Evolutionary conservation across 1,284 basidiomycete species (phyloP).

Genomic region (Fomitopsis pinicola): DNA sequence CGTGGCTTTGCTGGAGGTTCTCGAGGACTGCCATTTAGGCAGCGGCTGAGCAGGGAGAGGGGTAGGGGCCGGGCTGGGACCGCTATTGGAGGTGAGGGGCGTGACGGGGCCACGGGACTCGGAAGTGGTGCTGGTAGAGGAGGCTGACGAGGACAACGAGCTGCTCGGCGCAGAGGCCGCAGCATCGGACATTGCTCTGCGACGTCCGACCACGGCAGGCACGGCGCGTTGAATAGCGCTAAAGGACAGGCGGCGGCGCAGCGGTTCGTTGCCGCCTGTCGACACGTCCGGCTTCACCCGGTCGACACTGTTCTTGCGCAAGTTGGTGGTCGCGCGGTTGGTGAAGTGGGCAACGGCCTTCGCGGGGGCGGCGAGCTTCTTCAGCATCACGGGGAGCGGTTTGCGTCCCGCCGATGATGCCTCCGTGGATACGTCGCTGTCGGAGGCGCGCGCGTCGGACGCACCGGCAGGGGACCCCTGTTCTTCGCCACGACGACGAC

Average conservation of each 20-base stretch:
- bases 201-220: not conserved
- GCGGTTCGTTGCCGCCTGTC: not conserved
- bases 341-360: not conserved
- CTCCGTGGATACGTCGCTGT: not conserved
- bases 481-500: too few relatives aligned
- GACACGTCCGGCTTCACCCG: too few relatives aligned
- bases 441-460: not conserved
- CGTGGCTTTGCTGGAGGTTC: too few relatives aligned
- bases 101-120: not conserved
- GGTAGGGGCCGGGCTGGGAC: too few relatives aligned
- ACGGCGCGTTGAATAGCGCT: not conserved
- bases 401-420: not conserved
- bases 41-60: too few relatives aligned
- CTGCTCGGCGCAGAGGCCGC: not conserved
- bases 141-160: not conserved
- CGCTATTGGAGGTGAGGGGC: too few relatives aligned
- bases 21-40: too few relatives aligned
- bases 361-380: not conserved
- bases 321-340: not conserved
- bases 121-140: not conserved
- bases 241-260: not conserved
- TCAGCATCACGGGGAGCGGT: not conserved
- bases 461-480: not conserved
- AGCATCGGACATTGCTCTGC: not conserved
- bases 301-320: not conserved